Percentiles rank a stretch among this genome's conserved stretches.
Evolutionary conservation across 2,329 filamentous ascomycete genomes (phyloP).

Genomic region (Furcasterigmium furcatum): DNA sequence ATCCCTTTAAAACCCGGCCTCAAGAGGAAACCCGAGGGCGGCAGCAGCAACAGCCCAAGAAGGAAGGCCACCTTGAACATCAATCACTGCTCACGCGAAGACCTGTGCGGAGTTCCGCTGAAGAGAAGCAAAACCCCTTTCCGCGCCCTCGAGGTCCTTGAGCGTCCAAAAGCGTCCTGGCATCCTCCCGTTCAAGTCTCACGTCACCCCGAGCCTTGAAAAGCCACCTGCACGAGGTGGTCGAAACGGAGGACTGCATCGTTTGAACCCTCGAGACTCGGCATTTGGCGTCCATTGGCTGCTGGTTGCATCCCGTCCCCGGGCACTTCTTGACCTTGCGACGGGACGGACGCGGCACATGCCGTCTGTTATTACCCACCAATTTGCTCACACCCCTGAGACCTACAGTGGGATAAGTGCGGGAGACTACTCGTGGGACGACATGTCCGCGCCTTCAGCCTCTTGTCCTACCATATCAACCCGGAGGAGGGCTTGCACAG

Average conservation of each 20-base stretch:
- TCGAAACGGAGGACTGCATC: not conserved
- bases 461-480: constrained; percentile 12
- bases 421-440: constrained; percentile 3
- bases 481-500: constrained; percentile 26
- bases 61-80: not conserved
- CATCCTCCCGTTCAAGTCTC: not conserved
- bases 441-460: constrained; percentile 11
- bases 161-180: not conserved
- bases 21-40: not conserved
- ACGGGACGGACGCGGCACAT: not conserved
- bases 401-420: not conserved
- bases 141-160: not conserved
- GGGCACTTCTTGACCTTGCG: not conserved
- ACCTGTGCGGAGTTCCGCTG: not conserved
- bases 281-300: not conserved
- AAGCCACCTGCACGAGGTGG: not conserved
- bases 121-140: not conserved
- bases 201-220: not conserved
- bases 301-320: not conserved
- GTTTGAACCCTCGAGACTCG: not conserved
- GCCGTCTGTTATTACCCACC: constrained; percentile 1
- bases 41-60: not conserved
- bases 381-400: not conserved
- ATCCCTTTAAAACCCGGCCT: not conserved
- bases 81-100: not conserved